These are phyloP conservation scores for Grifola frondosa DNA, from an alignment of 1,284 basidiomycete species.

Conservation along the genomic window DNA sequence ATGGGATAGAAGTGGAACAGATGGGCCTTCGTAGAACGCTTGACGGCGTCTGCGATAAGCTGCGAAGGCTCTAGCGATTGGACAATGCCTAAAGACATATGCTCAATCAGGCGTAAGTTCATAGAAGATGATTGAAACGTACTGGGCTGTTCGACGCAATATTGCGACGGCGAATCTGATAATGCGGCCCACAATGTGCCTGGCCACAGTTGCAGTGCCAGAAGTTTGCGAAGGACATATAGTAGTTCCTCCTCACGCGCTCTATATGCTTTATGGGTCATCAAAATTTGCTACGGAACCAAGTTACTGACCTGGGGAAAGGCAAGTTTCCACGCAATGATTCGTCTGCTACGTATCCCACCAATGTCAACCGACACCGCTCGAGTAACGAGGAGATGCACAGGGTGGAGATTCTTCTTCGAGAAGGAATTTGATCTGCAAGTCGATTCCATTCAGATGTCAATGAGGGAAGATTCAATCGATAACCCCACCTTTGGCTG, in stretches of 20 bases:
- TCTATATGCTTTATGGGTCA: constrained; percentile 39
- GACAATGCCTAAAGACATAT: constrained; percentile 41
- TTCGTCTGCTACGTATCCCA: constrained; percentile 80
- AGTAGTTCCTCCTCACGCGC: constrained; percentile 87
- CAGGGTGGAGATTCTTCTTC: constrained; percentile 69
- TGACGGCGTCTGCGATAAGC: constrained; percentile 65
- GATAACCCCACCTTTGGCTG: constrained; percentile 51
- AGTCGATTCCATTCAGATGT: no score
- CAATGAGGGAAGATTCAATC: background rate
- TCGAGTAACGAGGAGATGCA: constrained; percentile 70
- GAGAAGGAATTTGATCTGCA: constrained; percentile 56
- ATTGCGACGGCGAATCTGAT: constrained; percentile 59
- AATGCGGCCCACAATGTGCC: constrained; percentile 75
- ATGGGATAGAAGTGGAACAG: constrained; percentile 83
- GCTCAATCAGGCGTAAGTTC: background rate
- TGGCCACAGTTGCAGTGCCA: constrained; percentile 66
- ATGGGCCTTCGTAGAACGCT: constrained; percentile 74
- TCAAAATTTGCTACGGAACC: background rate
- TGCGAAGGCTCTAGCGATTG: constrained; percentile 43
- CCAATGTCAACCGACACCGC: constrained; percentile 69
- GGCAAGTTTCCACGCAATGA: constrained; percentile 80
- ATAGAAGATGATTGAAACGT: constrained; percentile 19
- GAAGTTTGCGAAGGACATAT: constrained; percentile 79
- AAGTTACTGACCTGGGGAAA: constrained; percentile 67
- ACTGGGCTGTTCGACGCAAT: constrained; percentile 56